Evolutionary conservation across 805 yeast genomes (phyloP), one percentile per base, ranked within the genome.

Genomic region (Hanseniaspora singularis): DNA sequence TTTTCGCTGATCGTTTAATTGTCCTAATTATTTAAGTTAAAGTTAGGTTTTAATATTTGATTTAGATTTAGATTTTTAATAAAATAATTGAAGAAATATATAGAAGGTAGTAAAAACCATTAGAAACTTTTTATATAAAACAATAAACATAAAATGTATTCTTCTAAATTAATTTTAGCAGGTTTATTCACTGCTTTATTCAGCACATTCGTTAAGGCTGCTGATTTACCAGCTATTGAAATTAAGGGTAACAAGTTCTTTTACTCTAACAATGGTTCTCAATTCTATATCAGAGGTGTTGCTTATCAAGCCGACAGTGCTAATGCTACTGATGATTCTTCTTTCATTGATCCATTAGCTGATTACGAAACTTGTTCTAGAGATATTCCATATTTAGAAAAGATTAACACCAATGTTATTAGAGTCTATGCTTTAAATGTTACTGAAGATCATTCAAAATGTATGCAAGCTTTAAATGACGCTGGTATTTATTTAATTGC

Each of bases 401-500:
- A 70, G 42, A 65, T 80, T 51, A 65, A 69, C 55, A 81, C 88
- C 51, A 82, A 82, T 59, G 79, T 77, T 49, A 68, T 82, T 54
- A 73, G 89, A 68, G 87, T 82, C 30, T 82, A 82, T 59, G 86
- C 89, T 37, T 65, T 82, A 46, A 75, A 82, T 66, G 66, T 71
- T n/a, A 57, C 73, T 33, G 56, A 66, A 51, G 83, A 81, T 61
- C 92, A 82, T 64, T 62, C 73, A 44, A 71, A 70, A 42, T 82
- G 92, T 72, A 77, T 82, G 86, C 41, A 65, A 27, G 63, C 74
- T 54, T 67, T 82, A 55, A 68, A 70, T 51, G 83, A 78, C 45
- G 87, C 87, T 37, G 88, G 86, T 55, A 82, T 82, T 59, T 82
- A 82, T 55, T 79, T 82, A 43, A 73, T 82, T 68, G 87, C 88